A percentile compares a stretch with the other conserved stretches of the same genome.
These are phyloP conservation scores for Tremellales sp. DNA, from an alignment of 1,284 basidiomycete genomes.

Conservation along the genomic window DNA sequence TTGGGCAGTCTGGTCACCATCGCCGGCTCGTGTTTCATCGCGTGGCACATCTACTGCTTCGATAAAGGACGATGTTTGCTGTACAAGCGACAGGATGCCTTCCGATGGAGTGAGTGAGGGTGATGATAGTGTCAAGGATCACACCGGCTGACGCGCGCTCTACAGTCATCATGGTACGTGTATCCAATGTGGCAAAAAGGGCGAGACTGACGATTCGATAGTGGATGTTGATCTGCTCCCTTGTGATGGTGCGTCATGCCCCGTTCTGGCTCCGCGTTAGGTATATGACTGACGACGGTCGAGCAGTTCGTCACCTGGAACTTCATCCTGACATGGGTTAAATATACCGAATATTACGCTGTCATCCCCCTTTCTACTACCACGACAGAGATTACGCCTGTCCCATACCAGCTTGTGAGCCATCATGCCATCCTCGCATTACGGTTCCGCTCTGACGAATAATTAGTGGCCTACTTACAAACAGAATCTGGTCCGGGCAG, in stretches of 20 bases:
- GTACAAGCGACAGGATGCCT: slow-evolving; percentile 18
- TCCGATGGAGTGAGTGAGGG: slow-evolving; percentile 25
- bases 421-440: neutral
- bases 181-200: neutral
- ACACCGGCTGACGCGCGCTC: neutral
- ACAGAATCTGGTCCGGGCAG: slow-evolving; percentile 15
- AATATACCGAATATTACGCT: slow-evolving; percentile 27
- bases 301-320: slow-evolving; percentile 26
- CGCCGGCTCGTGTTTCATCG: slow-evolving; percentile 16
- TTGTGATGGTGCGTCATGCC: slow-evolving; percentile 10
- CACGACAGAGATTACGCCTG: slow-evolving; percentile 19
- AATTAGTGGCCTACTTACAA: slow-evolving; percentile 20
- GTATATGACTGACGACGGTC: slow-evolving; percentile 1
- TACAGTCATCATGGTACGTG: slow-evolving; percentile 16
- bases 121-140: neutral
- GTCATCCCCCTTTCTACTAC: slow-evolving; percentile 14
- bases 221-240: slow-evolving; percentile 19
- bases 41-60: slow-evolving; percentile 37
- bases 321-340: slow-evolving; percentile 22
- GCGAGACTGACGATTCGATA: slow-evolving; percentile 3
- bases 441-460: neutral
- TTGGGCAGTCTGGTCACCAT: slow-evolving; percentile 22
- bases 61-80: slow-evolving; percentile 28
- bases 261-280: neutral
- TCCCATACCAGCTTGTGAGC: slow-evolving; percentile 22